phyloP scores from a whole-genome alignment of 805 yeast genomes.

The Wickerhamiella alocasiicola region DNA sequence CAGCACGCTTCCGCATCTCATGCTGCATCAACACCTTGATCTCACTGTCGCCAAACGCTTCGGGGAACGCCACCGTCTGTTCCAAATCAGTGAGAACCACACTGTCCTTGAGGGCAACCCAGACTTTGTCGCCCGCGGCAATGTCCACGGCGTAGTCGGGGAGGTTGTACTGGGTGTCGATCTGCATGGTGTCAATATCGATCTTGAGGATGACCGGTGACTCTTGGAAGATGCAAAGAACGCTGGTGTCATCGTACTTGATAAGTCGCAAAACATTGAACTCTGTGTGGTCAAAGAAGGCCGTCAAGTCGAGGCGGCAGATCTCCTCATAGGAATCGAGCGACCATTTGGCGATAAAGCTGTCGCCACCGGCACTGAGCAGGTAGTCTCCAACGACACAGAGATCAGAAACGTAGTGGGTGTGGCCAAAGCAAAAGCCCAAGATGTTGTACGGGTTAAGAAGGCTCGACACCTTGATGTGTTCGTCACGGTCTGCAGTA shows the following conservation, averaged over 20 bases:
- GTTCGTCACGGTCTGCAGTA: constrained; percentile 93
- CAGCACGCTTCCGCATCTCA: constrained; percentile 13
- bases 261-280: constrained; percentile 14
- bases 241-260: constrained; percentile 2
- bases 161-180: constrained; percentile 7
- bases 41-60: constrained; percentile 5
- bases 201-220: constrained; percentile 11
- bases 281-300: constrained; percentile 25
- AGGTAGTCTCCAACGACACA: constrained; percentile 44
- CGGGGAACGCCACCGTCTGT: constrained; percentile 1
- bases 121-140: constrained; percentile 11
- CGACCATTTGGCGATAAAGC: constrained; percentile 59
- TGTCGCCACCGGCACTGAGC: constrained; percentile 89
- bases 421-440: constrained; percentile 77
- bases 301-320: constrained; percentile 38
- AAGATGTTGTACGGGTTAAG: constrained; percentile 72
- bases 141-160: constrained; percentile 12
- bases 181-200: constrained; percentile 8
- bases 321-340: constrained; percentile 49
- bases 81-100: neutral
- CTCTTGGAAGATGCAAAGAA: constrained; percentile 15
- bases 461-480: constrained; percentile 67
- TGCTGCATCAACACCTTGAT: constrained; percentile 11
- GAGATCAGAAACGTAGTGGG: constrained; percentile 64
- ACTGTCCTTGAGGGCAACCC: constrained; percentile 7